Percentiles rank a stretch among this genome's conserved stretches.
These are phyloP conservation scores for Erysiphe pulchra DNA, from an alignment of 2,329 filamentous ascomycete genomes.

Conservation along the genomic window DNA sequence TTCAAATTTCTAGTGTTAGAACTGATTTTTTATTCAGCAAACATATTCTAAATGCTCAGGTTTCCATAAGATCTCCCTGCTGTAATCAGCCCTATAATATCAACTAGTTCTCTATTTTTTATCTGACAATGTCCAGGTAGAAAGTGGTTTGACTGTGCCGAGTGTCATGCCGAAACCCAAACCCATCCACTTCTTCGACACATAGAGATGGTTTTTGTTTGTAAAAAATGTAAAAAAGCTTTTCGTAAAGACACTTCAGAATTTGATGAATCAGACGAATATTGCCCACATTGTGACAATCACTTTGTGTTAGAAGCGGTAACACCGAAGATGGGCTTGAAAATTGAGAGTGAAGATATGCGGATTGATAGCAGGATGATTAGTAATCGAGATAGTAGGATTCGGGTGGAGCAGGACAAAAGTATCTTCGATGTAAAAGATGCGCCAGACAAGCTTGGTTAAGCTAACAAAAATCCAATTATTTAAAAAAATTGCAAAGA, in stretches of 20 bases:
- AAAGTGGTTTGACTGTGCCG: constrained; percentile 97
- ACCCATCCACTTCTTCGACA: constrained; percentile 49
- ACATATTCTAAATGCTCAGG: constrained; percentile 94
- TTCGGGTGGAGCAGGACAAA: constrained; percentile 28
- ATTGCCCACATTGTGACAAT: constrained; percentile 97
- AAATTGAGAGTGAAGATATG: constrained; percentile 78
- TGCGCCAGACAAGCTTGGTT: constrained; percentile 53
- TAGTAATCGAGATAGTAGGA: constrained; percentile 46
- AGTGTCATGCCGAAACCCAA: constrained; percentile 72
- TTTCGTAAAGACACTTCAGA: constrained; percentile 84
- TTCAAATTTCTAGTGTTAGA: too few relatives aligned
- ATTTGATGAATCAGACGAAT: constrained; percentile 94
- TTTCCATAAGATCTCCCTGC: constrained; percentile 83
- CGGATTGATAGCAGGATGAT: constrained; percentile 75
- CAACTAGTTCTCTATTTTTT: not conserved
- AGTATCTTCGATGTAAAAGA: constrained; percentile 55
- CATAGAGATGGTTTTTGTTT: constrained; percentile 80
- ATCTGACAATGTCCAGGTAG: constrained; percentile 26
- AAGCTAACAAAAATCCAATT: constrained; percentile 9
- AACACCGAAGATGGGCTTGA: constrained; percentile 56
- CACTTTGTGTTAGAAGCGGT: constrained; percentile 84
- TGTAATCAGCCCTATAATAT: constrained; percentile 30
- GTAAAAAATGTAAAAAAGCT: constrained; percentile 97
- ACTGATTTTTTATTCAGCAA: constrained; percentile 32
- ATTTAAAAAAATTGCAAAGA: too few relatives aligned